Evolutionary conservation across 1,284 basidiomycete species (phyloP), one percentile per base, ranked within the genome.

Genomic region (Apiotrichum domesticum): DNA sequence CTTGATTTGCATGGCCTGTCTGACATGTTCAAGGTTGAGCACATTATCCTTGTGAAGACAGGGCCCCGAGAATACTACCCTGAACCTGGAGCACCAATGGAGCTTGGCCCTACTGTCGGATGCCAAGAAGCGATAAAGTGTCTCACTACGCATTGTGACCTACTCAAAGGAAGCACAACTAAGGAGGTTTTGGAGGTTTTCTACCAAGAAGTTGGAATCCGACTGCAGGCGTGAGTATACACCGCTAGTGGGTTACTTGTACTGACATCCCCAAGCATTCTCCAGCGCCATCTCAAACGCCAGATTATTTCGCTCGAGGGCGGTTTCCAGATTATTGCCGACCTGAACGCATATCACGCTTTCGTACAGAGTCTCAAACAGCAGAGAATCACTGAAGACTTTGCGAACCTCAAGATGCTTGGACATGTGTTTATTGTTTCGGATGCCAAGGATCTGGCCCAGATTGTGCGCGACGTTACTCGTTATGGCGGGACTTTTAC

Each of bases 101-200:
- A 93, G 42, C 80, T 94, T 1, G 86, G 87, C 2, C 87, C 93
- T 0, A 97, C 94, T 0, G 79, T 82, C 53, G 94, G 92, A 1
- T 98, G 94, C 67, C 81, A 74, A 14, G 88, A 93, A 63, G 89
- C 90, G 1, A 89, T 96, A 63, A 83, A 82, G 56, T 94, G 90
- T 69, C 79, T 98, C 39, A 84, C 88, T 65, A 86, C 83, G 78
- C 95, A 98, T 76, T 96, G 93, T 70, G 85, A 86, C 64, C 80
- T 98, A 51, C 78, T 98, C 46, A 87, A 87, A 63, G 94, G 93
- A 0, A 96, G 89, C 62, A 94, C 95, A 35, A 94, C 89, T 69
- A 90, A 92, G 73, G 93, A 97, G 63, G 91, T 98, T 2, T 78
- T 98, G 21, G 95, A 98, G 67, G 93, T 98, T 1, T 98, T 98